Conservation (phyloP, 2,329 filamentous ascomycete genomes). For the Acrocalymma vagum region DNA sequence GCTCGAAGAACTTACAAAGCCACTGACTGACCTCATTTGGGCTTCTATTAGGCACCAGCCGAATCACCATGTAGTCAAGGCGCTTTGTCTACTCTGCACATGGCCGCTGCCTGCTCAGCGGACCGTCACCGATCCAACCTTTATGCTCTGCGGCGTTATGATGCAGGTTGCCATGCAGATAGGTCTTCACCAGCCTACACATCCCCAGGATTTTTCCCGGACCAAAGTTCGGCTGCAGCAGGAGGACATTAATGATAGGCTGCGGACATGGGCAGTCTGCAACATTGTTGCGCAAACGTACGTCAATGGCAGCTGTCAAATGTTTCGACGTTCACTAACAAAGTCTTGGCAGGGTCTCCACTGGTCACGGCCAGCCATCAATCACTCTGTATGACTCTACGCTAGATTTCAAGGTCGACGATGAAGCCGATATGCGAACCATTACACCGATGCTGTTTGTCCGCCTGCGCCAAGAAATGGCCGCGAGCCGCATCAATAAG, state of each 20-base stretch:
- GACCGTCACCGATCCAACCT: conserved; percentile 80
- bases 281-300: conserved; percentile 82
- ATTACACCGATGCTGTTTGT: conserved; percentile 46
- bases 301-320: conserved; percentile 16
- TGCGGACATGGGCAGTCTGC: conserved; percentile 84
- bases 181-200: conserved; percentile 80
- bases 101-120: conserved; percentile 87
- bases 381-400: conserved; percentile 82
- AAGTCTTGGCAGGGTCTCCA: conserved; percentile 68
- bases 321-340: conserved; percentile 11
- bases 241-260: conserved; percentile 80
- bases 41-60: conserved; percentile 80
- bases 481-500: conserved; percentile 47
- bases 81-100: conserved; percentile 79
- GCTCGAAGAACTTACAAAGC: conserved; percentile 71
- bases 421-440: conserved; percentile 47
- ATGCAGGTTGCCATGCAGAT: conserved; percentile 88
- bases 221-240: conserved; percentile 78
- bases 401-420: conserved; percentile 53
- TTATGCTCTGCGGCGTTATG: conserved; percentile 83
- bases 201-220: conserved; percentile 83
- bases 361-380: conserved; percentile 82
- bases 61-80: conserved; percentile 83
- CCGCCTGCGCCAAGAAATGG: conserved; percentile 48
- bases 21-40: conserved; percentile 77